These are phyloP conservation scores for Spathaspora passalidarum DNA, from an alignment of 805 yeast genomes.

Conservation along the genomic window DNA sequence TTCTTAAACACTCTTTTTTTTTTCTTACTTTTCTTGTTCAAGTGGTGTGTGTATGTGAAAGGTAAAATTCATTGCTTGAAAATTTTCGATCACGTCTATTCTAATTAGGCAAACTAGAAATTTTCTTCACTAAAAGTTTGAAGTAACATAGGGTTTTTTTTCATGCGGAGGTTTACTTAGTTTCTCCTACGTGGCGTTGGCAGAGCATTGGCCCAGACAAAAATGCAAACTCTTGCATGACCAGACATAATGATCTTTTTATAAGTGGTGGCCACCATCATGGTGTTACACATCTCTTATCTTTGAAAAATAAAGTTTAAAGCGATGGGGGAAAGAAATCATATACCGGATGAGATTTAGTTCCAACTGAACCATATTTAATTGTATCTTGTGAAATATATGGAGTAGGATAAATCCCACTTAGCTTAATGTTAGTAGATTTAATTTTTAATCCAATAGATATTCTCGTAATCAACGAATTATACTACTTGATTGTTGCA, in stretches of 20 bases:
- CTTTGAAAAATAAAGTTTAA: neutral
- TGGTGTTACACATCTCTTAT: neutral
- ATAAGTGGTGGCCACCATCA: neutral
- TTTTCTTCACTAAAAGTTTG: neutral
- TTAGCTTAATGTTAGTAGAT: neutral
- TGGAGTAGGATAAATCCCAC: neutral
- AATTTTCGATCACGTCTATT: neutral
- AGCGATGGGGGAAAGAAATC: neutral
- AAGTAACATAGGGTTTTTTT: slow-evolving; percentile 1
- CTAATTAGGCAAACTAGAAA: neutral
- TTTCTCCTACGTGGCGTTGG: neutral
- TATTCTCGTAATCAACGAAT: neutral
- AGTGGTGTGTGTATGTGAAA: neutral
- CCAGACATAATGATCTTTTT: neutral
- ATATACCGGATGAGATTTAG: neutral
- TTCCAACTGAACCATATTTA: neutral
- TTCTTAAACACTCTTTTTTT: neutral
- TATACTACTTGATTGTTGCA: neutral
- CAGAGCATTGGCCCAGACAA: neutral
- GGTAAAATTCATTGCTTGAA: neutral
- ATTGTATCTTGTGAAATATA: neutral
- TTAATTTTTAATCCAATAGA: neutral
- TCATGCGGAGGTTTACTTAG: neutral
- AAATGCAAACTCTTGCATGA: neutral
- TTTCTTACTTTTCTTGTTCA: neutral